These are phyloP conservation scores for Naganishia sp. DNA, from an alignment of 1,284 basidiomycete species.

Conservation along the genomic window DNA sequence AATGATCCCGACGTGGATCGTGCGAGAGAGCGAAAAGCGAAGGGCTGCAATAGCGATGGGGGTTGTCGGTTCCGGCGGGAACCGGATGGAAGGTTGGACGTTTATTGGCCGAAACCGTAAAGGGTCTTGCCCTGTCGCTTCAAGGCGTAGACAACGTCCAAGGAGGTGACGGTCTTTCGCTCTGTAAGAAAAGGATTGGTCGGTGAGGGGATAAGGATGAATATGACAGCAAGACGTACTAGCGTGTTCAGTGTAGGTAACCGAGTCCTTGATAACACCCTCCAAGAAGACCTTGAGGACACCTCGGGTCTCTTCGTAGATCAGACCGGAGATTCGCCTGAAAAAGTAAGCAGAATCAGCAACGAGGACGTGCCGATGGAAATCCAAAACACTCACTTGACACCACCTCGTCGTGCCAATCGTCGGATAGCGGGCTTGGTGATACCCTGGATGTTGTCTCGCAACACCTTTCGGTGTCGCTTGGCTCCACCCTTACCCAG, in stretches of 20 bases:
- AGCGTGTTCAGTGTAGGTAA: conserved; percentile 90
- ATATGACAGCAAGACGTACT: conserved; percentile 45
- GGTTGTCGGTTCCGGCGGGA: no score
- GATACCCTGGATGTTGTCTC: conserved; percentile 81
- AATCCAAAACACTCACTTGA: conserved; percentile 57
- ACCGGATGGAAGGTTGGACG: conserved; percentile 2
- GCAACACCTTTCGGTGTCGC: conserved; percentile 78
- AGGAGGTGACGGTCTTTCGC: conserved; percentile 84
- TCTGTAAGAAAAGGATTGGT: conserved; percentile 45
- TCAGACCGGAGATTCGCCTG: conserved; percentile 49
- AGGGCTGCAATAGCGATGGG: conserved; percentile 16
- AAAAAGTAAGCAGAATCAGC: neutral
- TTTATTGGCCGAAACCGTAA: conserved; percentile 62
- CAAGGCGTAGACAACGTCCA: conserved; percentile 78
- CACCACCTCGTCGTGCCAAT: conserved; percentile 91
- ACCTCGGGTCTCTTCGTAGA: conserved; percentile 71
- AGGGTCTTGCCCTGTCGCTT: conserved; percentile 87
- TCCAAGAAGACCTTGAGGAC: conserved; percentile 65
- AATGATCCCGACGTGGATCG: conserved; percentile 7
- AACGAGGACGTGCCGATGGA: neutral
- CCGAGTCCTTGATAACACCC: conserved; percentile 79
- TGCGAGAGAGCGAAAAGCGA: conserved; percentile 28
- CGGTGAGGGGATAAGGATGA: neutral
- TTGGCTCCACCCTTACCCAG: conserved; percentile 85
- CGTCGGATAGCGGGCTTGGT: conserved; percentile 91